phyloP scores from a whole-genome alignment of 2,329 filamentous ascomycete species.

The Cryphonectria parasitica region DNA sequence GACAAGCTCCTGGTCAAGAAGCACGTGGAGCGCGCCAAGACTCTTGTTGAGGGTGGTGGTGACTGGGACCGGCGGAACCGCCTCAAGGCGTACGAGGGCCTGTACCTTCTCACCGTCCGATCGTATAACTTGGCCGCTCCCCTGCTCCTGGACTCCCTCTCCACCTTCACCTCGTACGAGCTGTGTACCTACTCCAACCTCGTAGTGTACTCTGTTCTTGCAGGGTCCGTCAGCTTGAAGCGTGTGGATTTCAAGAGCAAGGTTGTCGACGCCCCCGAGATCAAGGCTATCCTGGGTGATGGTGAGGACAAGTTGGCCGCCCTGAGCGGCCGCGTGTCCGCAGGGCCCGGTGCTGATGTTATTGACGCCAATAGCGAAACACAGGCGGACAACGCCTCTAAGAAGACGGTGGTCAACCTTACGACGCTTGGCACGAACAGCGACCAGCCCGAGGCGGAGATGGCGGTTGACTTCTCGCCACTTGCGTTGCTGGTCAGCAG shows the following conservation, averaged over 20 bases:
- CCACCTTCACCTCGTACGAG: conserved; percentile 98
- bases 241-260: conserved; percentile 99
- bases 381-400: conserved; percentile 54
- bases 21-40: conserved; percentile 85
- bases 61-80: conserved; percentile 99
- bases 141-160: conserved; percentile 92
- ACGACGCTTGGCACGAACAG: conserved; percentile 74
- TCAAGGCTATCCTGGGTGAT: conserved; percentile 93
- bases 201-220: conserved; percentile 93
- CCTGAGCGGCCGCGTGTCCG: conserved; percentile 77
- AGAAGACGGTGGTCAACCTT: conserved; percentile 80
- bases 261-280: conserved; percentile 97
- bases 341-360: conserved; percentile 80
- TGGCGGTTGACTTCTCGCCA: conserved; percentile 84
- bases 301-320: conserved; percentile 86
- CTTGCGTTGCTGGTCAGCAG: conserved; percentile 87
- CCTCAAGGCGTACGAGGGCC: conserved; percentile 96
- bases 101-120: conserved; percentile 89
- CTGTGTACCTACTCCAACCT: conserved; percentile 95
- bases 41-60: conserved; percentile 89
- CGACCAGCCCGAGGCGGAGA: conserved; percentile 77
- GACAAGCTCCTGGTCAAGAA: conserved; percentile 93
- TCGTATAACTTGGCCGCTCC: conserved; percentile 89
- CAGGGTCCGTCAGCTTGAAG: conserved; percentile 91
- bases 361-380: conserved; percentile 61